Base-by-base conservation (phyloP, 441 rosid genomes). In the Euphorbia neoarborescens region DNA sequence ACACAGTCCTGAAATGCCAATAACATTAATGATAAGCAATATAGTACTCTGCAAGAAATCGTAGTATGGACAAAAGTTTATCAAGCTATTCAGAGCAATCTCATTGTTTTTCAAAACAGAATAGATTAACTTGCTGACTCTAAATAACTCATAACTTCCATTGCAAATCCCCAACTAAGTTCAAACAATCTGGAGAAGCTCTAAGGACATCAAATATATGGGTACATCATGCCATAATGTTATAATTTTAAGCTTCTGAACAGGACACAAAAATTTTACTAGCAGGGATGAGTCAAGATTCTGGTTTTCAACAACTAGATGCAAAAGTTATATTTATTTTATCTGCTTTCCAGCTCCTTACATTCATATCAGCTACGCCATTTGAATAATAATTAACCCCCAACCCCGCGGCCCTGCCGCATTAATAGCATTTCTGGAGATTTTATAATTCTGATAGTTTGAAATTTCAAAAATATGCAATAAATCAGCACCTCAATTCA, bases 1-100 rank as follows among this genome's bases (percentile, higher is more conserved):
- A 83, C 46, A 88, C 84, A 8, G 63, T 65, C 82, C 90, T 86
- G 86, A 57, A 79, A 76, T 22, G 66, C 63, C 13, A 50, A 70
- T n/a, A 54, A 20, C n/a, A 65, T 50, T 19, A 30, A 28, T 20
- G 42, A 28, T 44, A 34, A 50, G 60, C 19, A 28, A 48, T 62
- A 53, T 71, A 40, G 25, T 19, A 25, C 44, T 19, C 37, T 32
- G n/a, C n/a, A 25, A 11, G 32, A 50, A 73, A 24, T 68, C 46
- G 27, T 37, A 73, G 65, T 40, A 20, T 8, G 54, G 65, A 44
- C 15, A 40, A 27, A 62, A 37, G 25, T 10, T 66, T 4, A 56
- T 34, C 51, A 38, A 32, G 24, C 48, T n/a, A 37, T 53, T 17
- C 13, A 22, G 10, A 40, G 14, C 53, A 57, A 17, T 30, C 35